Percentiles rank a stretch among this genome's conserved stretches.
Evolutionary conservation across 352 stramenopile genomes (phyloP).

Genomic region (Pythium myriotylum): DNA sequence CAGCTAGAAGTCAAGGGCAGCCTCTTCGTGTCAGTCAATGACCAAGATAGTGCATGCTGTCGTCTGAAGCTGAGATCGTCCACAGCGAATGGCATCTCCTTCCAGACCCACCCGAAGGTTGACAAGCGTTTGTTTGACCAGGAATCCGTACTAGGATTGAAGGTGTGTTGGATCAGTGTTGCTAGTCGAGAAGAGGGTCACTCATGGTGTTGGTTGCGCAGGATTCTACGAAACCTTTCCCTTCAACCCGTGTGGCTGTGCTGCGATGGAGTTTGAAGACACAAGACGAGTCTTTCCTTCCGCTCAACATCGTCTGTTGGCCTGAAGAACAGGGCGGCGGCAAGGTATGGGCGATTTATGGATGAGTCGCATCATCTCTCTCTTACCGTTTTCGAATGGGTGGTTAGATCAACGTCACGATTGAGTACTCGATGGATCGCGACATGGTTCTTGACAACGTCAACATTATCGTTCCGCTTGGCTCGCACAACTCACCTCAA

Average conservation of each 20-base stretch:
- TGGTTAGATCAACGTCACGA: conserved; percentile 77
- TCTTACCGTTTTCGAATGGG: neutral
- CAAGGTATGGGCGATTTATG: conserved; percentile 42
- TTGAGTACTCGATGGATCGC: conserved; percentile 88
- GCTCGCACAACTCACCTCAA: conserved; percentile 66
- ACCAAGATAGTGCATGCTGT: conserved; percentile 67
- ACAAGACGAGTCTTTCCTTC: conserved; percentile 83
- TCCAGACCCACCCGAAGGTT: conserved; percentile 87
- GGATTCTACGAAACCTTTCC: conserved; percentile 84
- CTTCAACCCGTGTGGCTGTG: conserved; percentile 76
- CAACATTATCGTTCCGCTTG: conserved; percentile 82
- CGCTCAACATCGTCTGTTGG: conserved; percentile 89
- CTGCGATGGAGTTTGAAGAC: conserved; percentile 88
- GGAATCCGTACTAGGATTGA: conserved; percentile 76
- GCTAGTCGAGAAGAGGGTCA: neutral
- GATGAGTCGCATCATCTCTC: neutral
- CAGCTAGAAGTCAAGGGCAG: conserved; percentile 88
- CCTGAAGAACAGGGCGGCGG: conserved; percentile 81
- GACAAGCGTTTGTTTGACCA: conserved; percentile 89
- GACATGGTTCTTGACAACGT: conserved; percentile 90
- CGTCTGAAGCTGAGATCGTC: conserved; percentile 75
- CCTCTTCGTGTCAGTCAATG: conserved; percentile 84
- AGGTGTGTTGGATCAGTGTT: conserved; percentile 28
- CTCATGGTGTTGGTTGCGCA: conserved; percentile 3
- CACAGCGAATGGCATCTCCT: conserved; percentile 69